A percentile compares a stretch with the other conserved stretches of the same genome.
phyloP scores from a whole-genome alignment of 192 early-diverging fungal species.

The Lobulomyces angularis region DNA sequence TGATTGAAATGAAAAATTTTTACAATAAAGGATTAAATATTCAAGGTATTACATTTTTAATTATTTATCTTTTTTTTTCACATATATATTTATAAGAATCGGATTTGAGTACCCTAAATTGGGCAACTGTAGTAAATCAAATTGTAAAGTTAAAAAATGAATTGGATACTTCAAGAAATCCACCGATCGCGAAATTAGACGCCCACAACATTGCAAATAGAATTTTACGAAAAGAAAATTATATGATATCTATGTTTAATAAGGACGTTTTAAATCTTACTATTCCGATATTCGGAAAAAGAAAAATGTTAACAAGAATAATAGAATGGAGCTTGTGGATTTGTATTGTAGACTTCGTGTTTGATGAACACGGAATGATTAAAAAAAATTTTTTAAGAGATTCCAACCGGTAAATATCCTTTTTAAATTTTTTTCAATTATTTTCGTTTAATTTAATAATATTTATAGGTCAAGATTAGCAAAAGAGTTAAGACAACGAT shows the following conservation, averaged over 20 bases:
- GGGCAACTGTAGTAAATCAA: slow-evolving; percentile 69
- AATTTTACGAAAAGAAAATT: slow-evolving; percentile 96
- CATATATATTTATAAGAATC: slow-evolving; percentile 25
- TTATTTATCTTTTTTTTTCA: neutral
- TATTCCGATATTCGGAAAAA: slow-evolving; percentile 43
- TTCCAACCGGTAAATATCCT: slow-evolving; percentile 32
- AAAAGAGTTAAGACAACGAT: slow-evolving; percentile 46
- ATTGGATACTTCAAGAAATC: slow-evolving; percentile 28
- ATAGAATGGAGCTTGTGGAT: slow-evolving; percentile 86
- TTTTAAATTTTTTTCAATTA: neutral
- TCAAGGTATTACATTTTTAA: slow-evolving; percentile 36
- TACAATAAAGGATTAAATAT: slow-evolving; percentile 69
- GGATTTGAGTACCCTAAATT: slow-evolving; percentile 73
- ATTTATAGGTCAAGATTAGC: slow-evolving; percentile 11
- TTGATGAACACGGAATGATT: slow-evolving; percentile 77
- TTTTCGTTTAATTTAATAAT: slow-evolving; percentile 15
- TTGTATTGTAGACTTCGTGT: slow-evolving; percentile 74
- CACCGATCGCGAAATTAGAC: slow-evolving; percentile 27
- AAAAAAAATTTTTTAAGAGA: slow-evolving; percentile 70
- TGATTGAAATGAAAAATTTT: slow-evolving; percentile 76
- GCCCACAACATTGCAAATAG: slow-evolving; percentile 72
- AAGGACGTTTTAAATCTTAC: slow-evolving; percentile 75
- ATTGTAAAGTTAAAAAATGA: slow-evolving; percentile 47
- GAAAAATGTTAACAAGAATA: slow-evolving; percentile 67
- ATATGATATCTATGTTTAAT: slow-evolving; percentile 88